Evolutionary conservation across 352 stramenopile genomes (phyloP).

Genomic region (Pythium dissotocum): DNA sequence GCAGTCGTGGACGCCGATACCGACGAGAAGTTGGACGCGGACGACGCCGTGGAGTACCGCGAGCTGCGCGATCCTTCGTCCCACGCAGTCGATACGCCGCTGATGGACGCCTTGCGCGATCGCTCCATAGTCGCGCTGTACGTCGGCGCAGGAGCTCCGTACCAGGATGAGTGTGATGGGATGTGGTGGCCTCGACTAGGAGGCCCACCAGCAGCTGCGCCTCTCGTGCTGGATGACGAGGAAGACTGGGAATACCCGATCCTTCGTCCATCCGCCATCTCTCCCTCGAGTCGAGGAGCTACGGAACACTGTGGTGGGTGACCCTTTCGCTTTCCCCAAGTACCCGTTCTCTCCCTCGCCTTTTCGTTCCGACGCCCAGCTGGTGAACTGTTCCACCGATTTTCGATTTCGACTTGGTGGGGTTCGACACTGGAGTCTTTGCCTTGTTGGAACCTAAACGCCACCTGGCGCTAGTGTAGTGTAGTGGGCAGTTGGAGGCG

Average conservation of each 20-base stretch:
- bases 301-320: background rate
- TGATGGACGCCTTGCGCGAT: conserved; percentile 28
- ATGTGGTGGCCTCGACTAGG: background rate
- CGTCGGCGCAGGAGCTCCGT: background rate
- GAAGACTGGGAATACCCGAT: conserved; percentile 8
- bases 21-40: conserved; percentile 41
- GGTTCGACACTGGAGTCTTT: background rate
- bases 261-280: background rate
- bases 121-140: conserved; percentile 22
- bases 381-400: conserved; percentile 6
- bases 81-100: conserved; percentile 29
- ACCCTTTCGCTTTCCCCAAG: background rate
- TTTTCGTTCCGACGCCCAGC: conserved; percentile 6
- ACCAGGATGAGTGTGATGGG: background rate
- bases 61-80: conserved; percentile 57
- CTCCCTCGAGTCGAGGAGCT: background rate
- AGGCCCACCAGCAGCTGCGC: background rate
- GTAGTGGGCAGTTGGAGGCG: background rate
- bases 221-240: conserved; percentile 7
- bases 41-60: conserved; percentile 60
- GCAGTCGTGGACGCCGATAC: conserved; percentile 24
- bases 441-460: background rate
- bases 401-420: background rate
- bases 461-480: background rate
- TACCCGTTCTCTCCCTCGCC: conserved; percentile 1